Percentiles rank a stretch among this genome's conserved stretches.
phyloP scores from a whole-genome alignment of 2,329 filamentous ascomycete genomes.

The Boeremia exigua region DNA sequence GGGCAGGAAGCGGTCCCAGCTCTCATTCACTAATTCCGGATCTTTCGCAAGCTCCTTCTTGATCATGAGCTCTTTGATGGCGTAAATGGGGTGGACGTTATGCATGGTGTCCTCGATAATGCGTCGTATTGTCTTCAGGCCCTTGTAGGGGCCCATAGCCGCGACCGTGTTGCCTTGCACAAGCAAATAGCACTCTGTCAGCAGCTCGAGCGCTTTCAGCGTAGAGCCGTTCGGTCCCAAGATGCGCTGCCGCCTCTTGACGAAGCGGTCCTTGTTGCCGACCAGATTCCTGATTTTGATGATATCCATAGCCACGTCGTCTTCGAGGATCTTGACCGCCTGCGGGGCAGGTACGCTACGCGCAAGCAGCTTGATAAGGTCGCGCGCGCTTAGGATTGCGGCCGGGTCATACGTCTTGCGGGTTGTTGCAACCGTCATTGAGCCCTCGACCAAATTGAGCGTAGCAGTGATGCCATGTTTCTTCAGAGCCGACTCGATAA shows the following conservation, averaged over 20 bases:
- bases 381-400: constrained; percentile 89
- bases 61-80: constrained; percentile 96
- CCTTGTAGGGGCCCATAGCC: constrained; percentile 88
- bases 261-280: constrained; percentile 91
- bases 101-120: constrained; percentile 92
- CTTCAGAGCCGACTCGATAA: constrained; percentile 85
- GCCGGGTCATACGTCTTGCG: constrained; percentile 90
- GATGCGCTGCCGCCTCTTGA: constrained; percentile 91
- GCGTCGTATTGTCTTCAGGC: constrained; percentile 87
- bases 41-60: constrained; percentile 91
- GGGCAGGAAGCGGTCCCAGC: constrained; percentile 94
- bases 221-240: constrained; percentile 91
- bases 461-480: constrained; percentile 89
- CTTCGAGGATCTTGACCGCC: constrained; percentile 91
- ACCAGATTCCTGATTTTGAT: constrained; percentile 94
- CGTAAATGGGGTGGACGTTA: constrained; percentile 88
- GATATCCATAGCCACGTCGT: constrained; percentile 89
- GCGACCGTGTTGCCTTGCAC: constrained; percentile 97
- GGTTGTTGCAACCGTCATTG: constrained; percentile 96
- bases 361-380: constrained; percentile 90
- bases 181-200: constrained; percentile 86
- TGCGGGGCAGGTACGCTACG: constrained; percentile 86
- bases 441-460: constrained; percentile 92
- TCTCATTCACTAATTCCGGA: constrained; percentile 82
- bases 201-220: constrained; percentile 88